Percentiles rank a stretch among this genome's conserved stretches.
These are phyloP conservation scores for Loxodes magnus DNA, from an alignment of 73 alveolate genomes.

Conservation along the genomic window DNA sequence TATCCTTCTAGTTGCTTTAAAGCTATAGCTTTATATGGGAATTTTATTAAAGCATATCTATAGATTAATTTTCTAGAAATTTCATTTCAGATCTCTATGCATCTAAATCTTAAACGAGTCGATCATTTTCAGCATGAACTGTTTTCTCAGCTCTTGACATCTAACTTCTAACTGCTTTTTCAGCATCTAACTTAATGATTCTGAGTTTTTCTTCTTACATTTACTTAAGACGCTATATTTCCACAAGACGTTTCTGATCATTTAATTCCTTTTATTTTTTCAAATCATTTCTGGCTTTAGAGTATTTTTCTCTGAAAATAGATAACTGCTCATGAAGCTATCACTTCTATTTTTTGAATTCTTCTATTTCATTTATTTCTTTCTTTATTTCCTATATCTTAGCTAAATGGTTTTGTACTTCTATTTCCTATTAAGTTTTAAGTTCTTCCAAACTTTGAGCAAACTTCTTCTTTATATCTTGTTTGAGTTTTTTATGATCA, in stretches of 20 bases:
- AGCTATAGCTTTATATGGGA: constrained; percentile 14
- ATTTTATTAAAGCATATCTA: constrained; percentile 10
- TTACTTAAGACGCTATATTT: constrained; percentile 13
- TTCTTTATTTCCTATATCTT: not conserved
- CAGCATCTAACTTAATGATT: constrained; percentile 20
- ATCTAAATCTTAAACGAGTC: not conserved
- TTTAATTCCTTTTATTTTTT: constrained; percentile 3
- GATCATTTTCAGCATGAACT: constrained; percentile 4
- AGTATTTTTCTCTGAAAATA: constrained; percentile 8
- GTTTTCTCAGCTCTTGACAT: constrained; percentile 7
- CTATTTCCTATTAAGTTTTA: no score
- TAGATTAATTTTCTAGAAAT: constrained; percentile 20
- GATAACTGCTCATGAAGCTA: constrained; percentile 15
- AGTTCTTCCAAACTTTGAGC: no score
- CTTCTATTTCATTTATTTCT: not conserved
- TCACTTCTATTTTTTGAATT: constrained; percentile 16
- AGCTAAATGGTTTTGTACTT: not conserved
- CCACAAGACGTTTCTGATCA: constrained; percentile 14
- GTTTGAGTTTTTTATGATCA: no score
- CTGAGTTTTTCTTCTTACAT: constrained; percentile 20
- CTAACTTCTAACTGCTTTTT: constrained; percentile 13
- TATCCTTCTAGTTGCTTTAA: constrained; percentile 4
- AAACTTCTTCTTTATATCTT: no score
- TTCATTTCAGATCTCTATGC: constrained; percentile 20
- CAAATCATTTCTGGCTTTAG: constrained; percentile 16